phyloP scores from a whole-genome alignment of 257 asterid species.

The Solanum arcanum region DNA sequence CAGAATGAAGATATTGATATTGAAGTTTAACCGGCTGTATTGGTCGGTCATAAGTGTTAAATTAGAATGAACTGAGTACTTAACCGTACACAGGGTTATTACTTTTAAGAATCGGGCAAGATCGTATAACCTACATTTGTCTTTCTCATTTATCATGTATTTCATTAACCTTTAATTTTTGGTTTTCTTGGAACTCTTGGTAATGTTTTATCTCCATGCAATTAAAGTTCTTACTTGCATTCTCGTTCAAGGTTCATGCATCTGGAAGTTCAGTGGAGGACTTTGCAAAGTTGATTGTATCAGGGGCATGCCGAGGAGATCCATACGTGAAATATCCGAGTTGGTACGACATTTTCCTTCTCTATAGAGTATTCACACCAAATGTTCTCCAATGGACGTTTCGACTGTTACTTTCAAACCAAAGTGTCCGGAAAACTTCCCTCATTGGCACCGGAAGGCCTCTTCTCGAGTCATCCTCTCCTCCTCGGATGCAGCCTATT shows the following conservation, averaged over 20 bases:
- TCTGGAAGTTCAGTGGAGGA: slow-evolving; percentile 65
- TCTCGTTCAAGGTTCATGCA: slow-evolving; percentile 37
- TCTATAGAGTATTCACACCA: slow-evolving; percentile 77
- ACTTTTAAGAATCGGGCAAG: not conserved
- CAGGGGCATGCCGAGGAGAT: slow-evolving; percentile 82
- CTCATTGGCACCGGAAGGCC: slow-evolving; percentile 74
- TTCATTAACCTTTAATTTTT: not conserved
- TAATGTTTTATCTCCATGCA: not conserved
- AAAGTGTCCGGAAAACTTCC: slow-evolving; percentile 44
- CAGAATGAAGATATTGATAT: not conserved
- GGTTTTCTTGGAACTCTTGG: not conserved
- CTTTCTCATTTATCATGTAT: not conserved
- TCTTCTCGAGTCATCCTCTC: slow-evolving; percentile 2
- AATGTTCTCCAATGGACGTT: slow-evolving; percentile 72
- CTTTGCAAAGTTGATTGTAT: slow-evolving; percentile 63
- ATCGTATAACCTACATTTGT: not conserved
- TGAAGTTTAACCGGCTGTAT: not conserved
- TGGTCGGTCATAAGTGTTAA: not conserved
- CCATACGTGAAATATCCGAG: slow-evolving; percentile 83
- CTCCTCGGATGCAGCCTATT: not conserved
- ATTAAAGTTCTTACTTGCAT: not conserved
- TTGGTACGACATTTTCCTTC: slow-evolving; percentile 81
- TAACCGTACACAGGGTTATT: not conserved
- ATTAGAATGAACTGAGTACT: not conserved
- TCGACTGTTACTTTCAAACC: slow-evolving; percentile 39